Percentiles rank a stretch among this genome's conserved stretches.
Evolutionary conservation across 2,329 filamentous ascomycete genomes (phyloP).

Genomic region (Cladosporium austrohemisphaericum): DNA sequence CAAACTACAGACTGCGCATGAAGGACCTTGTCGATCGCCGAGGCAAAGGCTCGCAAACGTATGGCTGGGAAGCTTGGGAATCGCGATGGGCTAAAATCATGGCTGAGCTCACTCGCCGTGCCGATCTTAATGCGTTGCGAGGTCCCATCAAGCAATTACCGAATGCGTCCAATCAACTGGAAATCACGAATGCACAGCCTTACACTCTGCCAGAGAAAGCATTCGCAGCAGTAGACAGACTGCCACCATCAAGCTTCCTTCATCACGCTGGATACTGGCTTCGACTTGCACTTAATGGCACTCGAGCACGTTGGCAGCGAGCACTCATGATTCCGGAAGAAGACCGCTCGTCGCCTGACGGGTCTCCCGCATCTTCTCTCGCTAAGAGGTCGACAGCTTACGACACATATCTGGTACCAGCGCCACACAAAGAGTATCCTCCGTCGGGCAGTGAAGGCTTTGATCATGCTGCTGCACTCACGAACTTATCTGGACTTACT

Average conservation of each 20-base stretch:
- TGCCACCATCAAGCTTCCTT: constrained; percentile 56
- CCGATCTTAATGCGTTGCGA: constrained; percentile 46
- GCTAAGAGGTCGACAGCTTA: constrained; percentile 53
- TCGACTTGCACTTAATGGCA: constrained; percentile 50
- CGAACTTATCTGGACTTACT: constrained; percentile 47
- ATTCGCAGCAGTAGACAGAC: constrained; percentile 45
- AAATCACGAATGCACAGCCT: constrained; percentile 21
- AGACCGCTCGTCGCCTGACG: constrained; percentile 53
- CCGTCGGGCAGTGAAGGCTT: constrained; percentile 42
- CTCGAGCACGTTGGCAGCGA: constrained; percentile 47
- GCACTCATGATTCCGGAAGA: constrained; percentile 57
- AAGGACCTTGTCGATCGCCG: constrained; percentile 74
- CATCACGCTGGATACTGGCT: constrained; percentile 64
- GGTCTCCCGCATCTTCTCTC: constrained; percentile 54
- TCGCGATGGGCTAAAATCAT: constrained; percentile 64
- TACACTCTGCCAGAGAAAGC: constrained; percentile 52
- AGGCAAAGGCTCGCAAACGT: constrained; percentile 81
- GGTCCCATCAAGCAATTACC: constrained; percentile 17
- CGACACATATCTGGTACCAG: constrained; percentile 58
- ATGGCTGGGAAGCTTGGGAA: constrained; percentile 94
- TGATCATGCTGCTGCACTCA: constrained; percentile 51
- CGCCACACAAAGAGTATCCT: constrained; percentile 54
- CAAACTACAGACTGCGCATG: constrained; percentile 69
- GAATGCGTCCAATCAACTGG: constrained; percentile 19
- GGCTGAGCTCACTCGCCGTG: constrained; percentile 55